A percentile compares a stretch with the other conserved stretches of the same genome.
Conservation (phyloP, 106 monocot genomes). For the Dioscorea zingiberensis region DNA sequence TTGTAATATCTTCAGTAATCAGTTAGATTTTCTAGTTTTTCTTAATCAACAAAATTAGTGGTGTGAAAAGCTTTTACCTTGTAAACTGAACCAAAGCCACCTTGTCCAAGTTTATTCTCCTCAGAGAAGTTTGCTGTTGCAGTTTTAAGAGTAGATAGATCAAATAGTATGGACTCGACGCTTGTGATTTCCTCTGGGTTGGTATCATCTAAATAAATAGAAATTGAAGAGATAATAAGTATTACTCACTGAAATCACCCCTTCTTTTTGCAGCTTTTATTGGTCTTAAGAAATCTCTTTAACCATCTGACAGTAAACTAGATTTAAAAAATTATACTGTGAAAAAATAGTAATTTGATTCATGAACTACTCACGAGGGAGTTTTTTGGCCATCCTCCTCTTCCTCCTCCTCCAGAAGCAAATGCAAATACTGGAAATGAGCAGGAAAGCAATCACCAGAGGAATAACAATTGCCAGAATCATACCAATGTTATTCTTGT, state of each 20-base stretch:
- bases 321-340: no score
- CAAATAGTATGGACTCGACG: not conserved
- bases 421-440: not conserved
- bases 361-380: slow-evolving; percentile 1
- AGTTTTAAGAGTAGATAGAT: not conserved
- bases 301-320: no score
- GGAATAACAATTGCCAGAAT: not conserved
- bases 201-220: not conserved
- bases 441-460: not conserved
- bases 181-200: not conserved
- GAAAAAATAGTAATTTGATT: no score
- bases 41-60: no score
- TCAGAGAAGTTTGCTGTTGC: slow-evolving; percentile 10
- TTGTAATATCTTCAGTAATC: no score
- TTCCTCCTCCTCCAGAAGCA: slow-evolving; percentile 6
- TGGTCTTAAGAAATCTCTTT: no score
- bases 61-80: no score
- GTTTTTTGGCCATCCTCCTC: not conserved
- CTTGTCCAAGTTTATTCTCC: slow-evolving; percentile 10
- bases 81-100: slow-evolving; percentile 3
- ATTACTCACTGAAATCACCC: no score
- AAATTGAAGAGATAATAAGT: no score
- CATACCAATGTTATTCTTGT: not conserved
- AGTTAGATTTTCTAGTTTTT: no score
- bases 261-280: no score